Base-by-base conservation (phyloP, 2,329 filamentous ascomycete species). In the Phialophora macrospora region DNA sequence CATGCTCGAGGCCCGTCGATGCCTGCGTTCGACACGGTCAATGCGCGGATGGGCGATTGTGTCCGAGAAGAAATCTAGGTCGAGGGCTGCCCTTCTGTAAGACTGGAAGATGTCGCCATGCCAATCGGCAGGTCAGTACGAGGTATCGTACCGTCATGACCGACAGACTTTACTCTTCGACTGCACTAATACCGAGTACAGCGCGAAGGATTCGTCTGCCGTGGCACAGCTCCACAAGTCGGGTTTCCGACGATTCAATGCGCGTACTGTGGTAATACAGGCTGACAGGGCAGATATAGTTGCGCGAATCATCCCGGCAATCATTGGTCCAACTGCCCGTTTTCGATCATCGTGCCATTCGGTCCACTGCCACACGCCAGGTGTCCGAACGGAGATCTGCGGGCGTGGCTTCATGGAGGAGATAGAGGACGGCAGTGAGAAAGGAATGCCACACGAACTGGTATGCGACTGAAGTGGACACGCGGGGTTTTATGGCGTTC, bases 1-100 rank as follows among this genome's bases (percentile, higher is more conserved):
- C 65, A 68, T 67, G 44, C 48, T 66, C 55, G 38, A 49, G n/a
- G 14, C 5, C 11, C n/a, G 28, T 24, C 17, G 32, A 48, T 34
- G 48, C 48, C 24, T 12, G 24, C 48, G 6, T 22, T 11, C 48
- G 17, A 51, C 14, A 28, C 8, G 4, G 48, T 14, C 24, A 51
- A 24, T 12, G 22, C 24, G 17, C 7, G 11, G n/a, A 44, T 48
- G 26, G 26, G 26, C 26, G 32, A 41, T 8, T 26, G 32, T 48
- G n/a, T 17, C 4, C 34, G 34, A 48, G n/a, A 32, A 30, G 14
- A 46, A 55, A 46, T 46, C 38, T n/a, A n/a, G 38, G 38, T 44
- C 38, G n/a, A 38, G 17, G 38, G 38, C 17, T 44, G 17, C 38
- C 38, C 17, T 44, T 44, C 38, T n/a, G 38, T n/a, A 44, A 8